These are phyloP conservation scores for Zygotorulaspora danielsina DNA, from an alignment of 805 yeast genomes.

Conservation along the genomic window DNA sequence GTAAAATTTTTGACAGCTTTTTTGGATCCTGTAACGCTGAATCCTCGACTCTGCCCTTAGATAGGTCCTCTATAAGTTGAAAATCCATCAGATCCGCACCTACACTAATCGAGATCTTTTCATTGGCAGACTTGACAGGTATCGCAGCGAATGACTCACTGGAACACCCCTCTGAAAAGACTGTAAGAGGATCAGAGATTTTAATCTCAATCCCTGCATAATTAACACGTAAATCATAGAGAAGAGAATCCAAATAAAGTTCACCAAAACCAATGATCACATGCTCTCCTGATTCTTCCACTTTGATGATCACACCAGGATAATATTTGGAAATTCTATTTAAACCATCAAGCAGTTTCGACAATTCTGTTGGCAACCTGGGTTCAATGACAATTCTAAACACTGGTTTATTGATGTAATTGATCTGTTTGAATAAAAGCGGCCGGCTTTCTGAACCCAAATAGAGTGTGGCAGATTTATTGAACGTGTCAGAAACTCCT, in stretches of 20 bases:
- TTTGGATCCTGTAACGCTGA: conserved; percentile 44
- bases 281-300: conserved; percentile 88
- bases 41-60: conserved; percentile 39
- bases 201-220: conserved; percentile 67
- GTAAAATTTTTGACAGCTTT: conserved; percentile 50
- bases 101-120: conserved; percentile 55
- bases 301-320: conserved; percentile 60
- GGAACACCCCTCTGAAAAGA: conserved; percentile 71
- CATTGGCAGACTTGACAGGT: conserved; percentile 54
- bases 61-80: conserved; percentile 39
- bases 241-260: conserved; percentile 73
- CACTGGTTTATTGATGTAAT: conserved; percentile 51
- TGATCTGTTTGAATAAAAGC: conserved; percentile 32
- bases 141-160: conserved; percentile 66
- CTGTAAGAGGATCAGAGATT: conserved; percentile 79
- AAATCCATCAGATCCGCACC: conserved; percentile 71
- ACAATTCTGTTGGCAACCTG: conserved; percentile 68
- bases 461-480: conserved; percentile 57
- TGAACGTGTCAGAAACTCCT: conserved; percentile 55
- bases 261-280: conserved; percentile 82
- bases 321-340: conserved; percentile 58
- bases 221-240: conserved; percentile 67
- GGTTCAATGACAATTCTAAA: conserved; percentile 85
- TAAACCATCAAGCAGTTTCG: conserved; percentile 66
- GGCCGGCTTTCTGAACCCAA: conserved; percentile 24